Evolutionary conservation across 352 stramenopile species (phyloP).

Genomic region (Blastocystis hominis): DNA sequence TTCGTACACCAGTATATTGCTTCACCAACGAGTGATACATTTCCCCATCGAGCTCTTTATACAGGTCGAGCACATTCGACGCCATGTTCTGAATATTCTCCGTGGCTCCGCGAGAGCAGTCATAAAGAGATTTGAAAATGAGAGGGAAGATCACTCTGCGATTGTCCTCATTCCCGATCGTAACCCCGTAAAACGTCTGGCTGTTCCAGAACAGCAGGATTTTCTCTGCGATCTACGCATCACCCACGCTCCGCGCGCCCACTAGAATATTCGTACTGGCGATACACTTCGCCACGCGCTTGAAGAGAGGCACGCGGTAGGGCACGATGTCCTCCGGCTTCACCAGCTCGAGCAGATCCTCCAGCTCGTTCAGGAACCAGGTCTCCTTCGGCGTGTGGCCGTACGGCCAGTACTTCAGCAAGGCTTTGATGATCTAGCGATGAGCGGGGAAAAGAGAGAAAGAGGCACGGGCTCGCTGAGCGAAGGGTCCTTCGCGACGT

Average conservation of each 20-base stretch:
- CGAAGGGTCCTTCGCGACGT: conserved; percentile 96
- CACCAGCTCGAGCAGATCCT: conserved; percentile 93
- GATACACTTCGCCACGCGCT: conserved; percentile 62
- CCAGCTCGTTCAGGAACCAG: conserved; percentile 92
- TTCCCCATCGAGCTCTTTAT: conserved; percentile 78
- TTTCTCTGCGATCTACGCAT: conserved; percentile 75
- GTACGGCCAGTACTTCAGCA: conserved; percentile 63
- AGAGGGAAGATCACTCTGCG: conserved; percentile 82
- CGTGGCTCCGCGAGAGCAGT: conserved; percentile 85
- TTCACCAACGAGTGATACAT: conserved; percentile 64
- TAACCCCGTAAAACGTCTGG: conserved; percentile 87
- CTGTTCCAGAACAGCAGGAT: conserved; percentile 97
- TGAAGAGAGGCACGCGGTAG: conserved; percentile 58
- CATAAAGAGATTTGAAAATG: conserved; percentile 80
- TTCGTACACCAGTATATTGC: neutral
- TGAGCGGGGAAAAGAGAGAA: conserved; percentile 84
- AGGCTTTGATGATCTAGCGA: conserved; percentile 62
- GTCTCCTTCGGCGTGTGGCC: conserved; percentile 65
- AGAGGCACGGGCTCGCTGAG: conserved; percentile 78
- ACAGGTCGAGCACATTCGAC: conserved; percentile 77
- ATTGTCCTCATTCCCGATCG: conserved; percentile 82
- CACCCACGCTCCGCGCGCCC: conserved; percentile 61
- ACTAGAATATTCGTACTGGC: conserved; percentile 61
- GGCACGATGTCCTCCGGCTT: conserved; percentile 69
- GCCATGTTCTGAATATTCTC: conserved; percentile 84